Evolutionary conservation across 805 yeast genomes (phyloP), one percentile per base, ranked within the genome.

Genomic region (Metschnikowia gelsemii): DNA sequence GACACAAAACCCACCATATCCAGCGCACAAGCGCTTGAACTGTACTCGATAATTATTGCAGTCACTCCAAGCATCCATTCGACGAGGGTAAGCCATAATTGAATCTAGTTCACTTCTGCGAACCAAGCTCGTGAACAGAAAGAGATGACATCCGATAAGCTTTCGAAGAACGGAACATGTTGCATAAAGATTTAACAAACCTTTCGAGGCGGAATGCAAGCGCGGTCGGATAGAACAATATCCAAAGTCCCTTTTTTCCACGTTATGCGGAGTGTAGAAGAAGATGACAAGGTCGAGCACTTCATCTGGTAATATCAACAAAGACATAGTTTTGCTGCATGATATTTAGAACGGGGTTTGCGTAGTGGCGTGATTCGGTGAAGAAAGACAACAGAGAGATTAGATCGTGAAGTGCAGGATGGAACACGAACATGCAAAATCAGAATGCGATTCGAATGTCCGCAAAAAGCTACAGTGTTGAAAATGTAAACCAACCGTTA

Each of bases 51-150:
- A 49, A 8, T 25, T 38, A 33, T 42, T 47, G 22, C 36, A 41
- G 29, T 55, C 54, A 28, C 62, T 58, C 42, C 47, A 61, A 12
- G 37, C 27, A 27, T 55, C 53, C 46, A 51, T 50, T 3, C 45
- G 22, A 26, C 43, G 47, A 17, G 65, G 63, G 29, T 43, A 42
- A 1, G 53, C 47, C 30, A 63, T 40, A 6, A 61, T 39, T 3
- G 59, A 54, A 45, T 64, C 69, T 2, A 57, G 42, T 37, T 57
- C 61, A 39, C 60, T 62, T 17, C 40, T 29, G 18, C 69, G 39
- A 5, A 62, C 50, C 30, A 64, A 43, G 39, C 68, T 64, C 5
- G 56, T 13, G 13, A 46, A 44, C 6, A 33, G 34, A 37, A 60
- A 63, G 14, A 62, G 16, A 2, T 37, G 18, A 6, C 52, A 53